Evolutionary conservation across 176 grass and related monocot genomes (phyloP).

Genomic region (Oryza glumipatula): DNA sequence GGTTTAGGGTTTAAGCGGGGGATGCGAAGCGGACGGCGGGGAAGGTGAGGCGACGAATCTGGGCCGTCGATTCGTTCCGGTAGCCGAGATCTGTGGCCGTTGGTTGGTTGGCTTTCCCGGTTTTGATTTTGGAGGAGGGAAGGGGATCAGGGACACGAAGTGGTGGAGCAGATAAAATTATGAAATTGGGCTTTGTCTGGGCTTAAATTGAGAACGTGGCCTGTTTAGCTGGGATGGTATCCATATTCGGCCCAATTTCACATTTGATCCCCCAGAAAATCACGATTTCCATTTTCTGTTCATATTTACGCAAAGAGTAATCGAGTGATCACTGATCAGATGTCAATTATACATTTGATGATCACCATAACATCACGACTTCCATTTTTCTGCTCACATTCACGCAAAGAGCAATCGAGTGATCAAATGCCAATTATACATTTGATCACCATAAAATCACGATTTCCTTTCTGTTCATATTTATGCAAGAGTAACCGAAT

Average conservation of each 20-base stretch:
- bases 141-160: neutral
- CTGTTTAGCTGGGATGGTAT: neutral
- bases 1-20: conserved; percentile 49
- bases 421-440: neutral
- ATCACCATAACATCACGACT: neutral
- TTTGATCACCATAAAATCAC: no score
- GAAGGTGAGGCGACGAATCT: neutral
- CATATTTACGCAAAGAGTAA: neutral
- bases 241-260: neutral
- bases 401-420: neutral
- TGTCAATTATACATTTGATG: neutral
- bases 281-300: neutral
- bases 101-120: neutral
- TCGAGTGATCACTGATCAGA: neutral
- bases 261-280: neutral
- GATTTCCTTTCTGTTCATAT: neutral
- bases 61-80: neutral
- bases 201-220: neutral
- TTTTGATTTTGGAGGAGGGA: neutral
- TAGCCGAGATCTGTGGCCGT: neutral
- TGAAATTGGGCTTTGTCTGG: neutral
- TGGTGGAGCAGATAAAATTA: neutral
- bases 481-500: neutral
- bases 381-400: neutral
- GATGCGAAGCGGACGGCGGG: neutral